phyloP scores from a whole-genome alignment of 257 asterid species.

The Petunia axillaris region DNA sequence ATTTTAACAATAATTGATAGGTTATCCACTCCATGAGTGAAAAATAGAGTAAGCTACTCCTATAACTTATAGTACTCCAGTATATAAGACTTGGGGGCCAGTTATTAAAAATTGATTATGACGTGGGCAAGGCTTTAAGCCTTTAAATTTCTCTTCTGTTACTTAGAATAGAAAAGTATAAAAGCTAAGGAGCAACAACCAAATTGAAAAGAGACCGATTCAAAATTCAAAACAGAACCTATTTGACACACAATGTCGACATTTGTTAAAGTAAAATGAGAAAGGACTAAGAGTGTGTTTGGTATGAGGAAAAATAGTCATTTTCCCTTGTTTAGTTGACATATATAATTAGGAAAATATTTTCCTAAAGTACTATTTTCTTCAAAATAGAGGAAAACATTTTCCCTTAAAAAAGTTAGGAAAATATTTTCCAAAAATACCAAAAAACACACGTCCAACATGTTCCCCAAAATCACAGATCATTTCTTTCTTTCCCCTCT shows the following conservation, averaged over 20 bases:
- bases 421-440: no score
- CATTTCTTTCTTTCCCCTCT: no score
- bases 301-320: no score
- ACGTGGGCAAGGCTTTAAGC: not conserved
- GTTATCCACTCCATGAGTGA: not conserved
- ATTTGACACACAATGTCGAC: slow-evolving; percentile 31
- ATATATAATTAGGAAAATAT: no score
- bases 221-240: not conserved
- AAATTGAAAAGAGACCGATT: not conserved
- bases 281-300: not conserved
- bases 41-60: not conserved
- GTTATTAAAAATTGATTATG: not conserved
- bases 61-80: not conserved
- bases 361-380: no score
- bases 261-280: slow-evolving; percentile 5
- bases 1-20: not conserved
- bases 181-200: not conserved
- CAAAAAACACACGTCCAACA: no score
- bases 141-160: not conserved
- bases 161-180: slow-evolving; percentile 6
- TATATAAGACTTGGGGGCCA: not conserved
- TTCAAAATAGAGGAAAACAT: no score
- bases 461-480: no score
- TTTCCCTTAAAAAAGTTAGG: no score
- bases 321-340: no score